A percentile compares a stretch with the other conserved stretches of the same genome.
Evolutionary conservation across 345 rosid genomes (phyloP).

Genomic region (Dipteronia dyeriana): DNA sequence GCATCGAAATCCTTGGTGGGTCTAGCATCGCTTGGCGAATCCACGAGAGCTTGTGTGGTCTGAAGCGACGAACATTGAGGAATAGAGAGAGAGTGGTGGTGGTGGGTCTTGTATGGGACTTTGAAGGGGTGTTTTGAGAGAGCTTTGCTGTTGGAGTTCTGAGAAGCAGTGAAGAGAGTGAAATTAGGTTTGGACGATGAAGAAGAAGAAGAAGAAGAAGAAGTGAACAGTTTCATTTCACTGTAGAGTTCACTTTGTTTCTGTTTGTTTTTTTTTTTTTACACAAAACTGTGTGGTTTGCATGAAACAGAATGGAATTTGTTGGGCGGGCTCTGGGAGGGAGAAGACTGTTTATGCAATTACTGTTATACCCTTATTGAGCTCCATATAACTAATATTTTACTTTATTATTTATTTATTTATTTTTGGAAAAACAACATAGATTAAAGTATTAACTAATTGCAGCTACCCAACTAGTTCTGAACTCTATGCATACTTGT

Average conservation of each 20-base stretch:
- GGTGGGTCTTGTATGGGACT: slow-evolving; percentile 28
- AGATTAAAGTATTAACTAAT: no score
- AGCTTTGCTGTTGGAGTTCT: slow-evolving; percentile 30
- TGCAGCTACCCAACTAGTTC: no score
- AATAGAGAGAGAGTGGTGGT: slow-evolving; percentile 24
- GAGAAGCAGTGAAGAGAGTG: slow-evolving; percentile 45
- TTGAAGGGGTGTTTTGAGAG: slow-evolving; percentile 30
- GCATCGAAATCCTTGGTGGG: neutral
- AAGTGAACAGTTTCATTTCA: slow-evolving; percentile 48
- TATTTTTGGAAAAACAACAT: no score
- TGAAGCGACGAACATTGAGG: slow-evolving; percentile 26
- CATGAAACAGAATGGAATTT: slow-evolving; percentile 26
- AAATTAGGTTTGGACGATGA: slow-evolving; percentile 51
- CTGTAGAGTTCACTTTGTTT: neutral
- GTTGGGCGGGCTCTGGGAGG: slow-evolving; percentile 39
- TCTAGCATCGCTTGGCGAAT: neutral
- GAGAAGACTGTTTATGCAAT: slow-evolving; percentile 11
- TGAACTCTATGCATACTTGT: no score
- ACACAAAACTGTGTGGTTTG: slow-evolving; percentile 39
- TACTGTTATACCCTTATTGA: slow-evolving; percentile 20
- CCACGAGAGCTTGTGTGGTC: neutral
- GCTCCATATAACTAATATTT: neutral
- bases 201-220: slow-evolving; percentile 45
- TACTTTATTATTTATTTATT: no score
- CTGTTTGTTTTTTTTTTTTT: neutral